Evolutionary conservation across 768 basidiomycete species (phyloP), one percentile per base, ranked within the genome.

Genomic region (Gymnopilus junonius): DNA sequence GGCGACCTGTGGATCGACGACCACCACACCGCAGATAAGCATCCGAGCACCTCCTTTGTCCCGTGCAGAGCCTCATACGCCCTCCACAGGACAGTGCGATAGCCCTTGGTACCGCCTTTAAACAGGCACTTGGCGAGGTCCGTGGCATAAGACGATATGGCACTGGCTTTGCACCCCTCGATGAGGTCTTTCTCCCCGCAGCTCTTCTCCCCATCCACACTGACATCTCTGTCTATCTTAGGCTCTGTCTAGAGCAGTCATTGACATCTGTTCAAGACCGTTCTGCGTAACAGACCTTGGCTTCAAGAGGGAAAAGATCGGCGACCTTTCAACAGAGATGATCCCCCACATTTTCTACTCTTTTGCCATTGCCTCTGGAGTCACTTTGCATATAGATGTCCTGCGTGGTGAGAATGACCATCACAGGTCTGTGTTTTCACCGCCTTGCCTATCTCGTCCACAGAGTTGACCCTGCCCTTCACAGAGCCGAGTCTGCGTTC

Each of bases 1-100:
- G 97, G 97, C 40, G 97, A 99, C 75, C 83, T 99, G 8, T 93
- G 91, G 87, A 97, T 99, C 63, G 97, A 99, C 77, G 97, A 99
- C 78, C 97, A 99, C 71, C 97, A 99, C 78, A 94, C 96, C 50
- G 94, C 97, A 85, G 97, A 99, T 92, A 87, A 89, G 90, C 88
- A 50, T 31, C 12, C 53, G 29, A 34, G 14, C 42, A 31, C 37
- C 7, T 51, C 43, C 27, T 48, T 8, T 53, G 21, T 8, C 35
- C 35, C 55, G 43, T 55, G 31, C 23, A 32, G n/a, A 48, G 35
- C 55, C 66, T 73, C 67, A 72, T 34, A 45, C 21, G 29, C 59
- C 64, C 56, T 76, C 70, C 74, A 94, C 93, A 95, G 86, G 93
- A 95, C 75, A 91, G 87, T 73, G 93, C 93, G 35, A 91, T 95